Conservation (phyloP, 2,329 filamentous ascomycete genomes). For the Cryphonectria parasitica region DNA sequence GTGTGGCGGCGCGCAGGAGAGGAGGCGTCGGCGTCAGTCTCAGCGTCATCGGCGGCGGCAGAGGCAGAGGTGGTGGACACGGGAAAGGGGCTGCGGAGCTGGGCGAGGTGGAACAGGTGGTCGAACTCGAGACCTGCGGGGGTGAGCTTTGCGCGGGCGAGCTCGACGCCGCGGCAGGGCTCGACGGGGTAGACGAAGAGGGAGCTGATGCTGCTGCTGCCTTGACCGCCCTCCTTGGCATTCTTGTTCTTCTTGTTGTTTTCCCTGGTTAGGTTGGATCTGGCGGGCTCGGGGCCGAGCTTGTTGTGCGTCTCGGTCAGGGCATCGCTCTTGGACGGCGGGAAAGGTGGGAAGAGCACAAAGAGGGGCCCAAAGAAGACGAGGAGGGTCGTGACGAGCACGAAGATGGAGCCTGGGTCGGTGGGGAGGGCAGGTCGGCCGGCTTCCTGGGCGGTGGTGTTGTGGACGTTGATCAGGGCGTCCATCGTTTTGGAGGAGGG, state of each 20-base stretch:
- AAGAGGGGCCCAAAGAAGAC: conserved; percentile 59
- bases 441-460: conserved; percentile 15
- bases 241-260: conserved; percentile 21
- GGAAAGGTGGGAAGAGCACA: conserved; percentile 58
- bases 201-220: conserved; percentile 52
- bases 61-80: conserved; percentile 38
- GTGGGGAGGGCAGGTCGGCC: conserved; percentile 31
- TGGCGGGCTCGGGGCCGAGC: conserved; percentile 43
- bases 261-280: conserved; percentile 42
- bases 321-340: conserved; percentile 56
- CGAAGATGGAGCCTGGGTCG: conserved; percentile 39
- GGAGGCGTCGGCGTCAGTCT: conserved; percentile 42
- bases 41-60: conserved; percentile 40
- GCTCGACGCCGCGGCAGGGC: conserved; percentile 77
- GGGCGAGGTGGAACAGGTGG: conserved; percentile 81
- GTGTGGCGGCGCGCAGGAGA: conserved; percentile 46
- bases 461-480: conserved; percentile 8
- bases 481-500: conserved; percentile 14
- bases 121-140: conserved; percentile 77
- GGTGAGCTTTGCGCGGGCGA: conserved; percentile 66
- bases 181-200: conserved; percentile 84
- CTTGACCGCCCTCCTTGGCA: conserved; percentile 15
- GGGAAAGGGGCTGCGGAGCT: conserved; percentile 58
- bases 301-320: conserved; percentile 58
- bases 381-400: conserved; percentile 49